Evolutionary conservation across 352 stramenopile genomes (phyloP).

Genomic region (Vaucheria bursata): DNA sequence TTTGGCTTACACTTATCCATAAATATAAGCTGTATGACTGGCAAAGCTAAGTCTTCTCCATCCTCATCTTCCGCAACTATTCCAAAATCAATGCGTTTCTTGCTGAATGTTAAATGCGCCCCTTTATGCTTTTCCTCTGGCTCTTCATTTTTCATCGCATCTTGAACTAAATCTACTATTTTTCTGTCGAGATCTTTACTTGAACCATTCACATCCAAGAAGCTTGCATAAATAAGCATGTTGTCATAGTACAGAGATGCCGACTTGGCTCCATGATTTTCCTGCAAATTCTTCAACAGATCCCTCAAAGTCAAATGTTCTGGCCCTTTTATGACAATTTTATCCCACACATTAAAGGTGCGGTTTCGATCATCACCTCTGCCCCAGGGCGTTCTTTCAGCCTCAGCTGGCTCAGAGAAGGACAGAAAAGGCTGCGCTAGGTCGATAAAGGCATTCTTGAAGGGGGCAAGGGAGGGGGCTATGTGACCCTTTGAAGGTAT

Average conservation of each 20-base stretch:
- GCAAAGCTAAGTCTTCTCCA: slow-evolving; percentile 30
- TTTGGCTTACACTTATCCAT: too few species aligned
- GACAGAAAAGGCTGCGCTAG: slow-evolving; percentile 94
- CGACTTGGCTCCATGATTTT: slow-evolving; percentile 16
- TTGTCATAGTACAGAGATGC: slow-evolving; percentile 1
- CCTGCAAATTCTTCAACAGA: slow-evolving; percentile 65
- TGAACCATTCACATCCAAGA: slow-evolving; percentile 29
- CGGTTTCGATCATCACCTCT: slow-evolving; percentile 48
- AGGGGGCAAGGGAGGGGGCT: slow-evolving; percentile 69
- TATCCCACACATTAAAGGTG: slow-evolving; percentile 96
- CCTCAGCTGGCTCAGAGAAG: slow-evolving; percentile 91
- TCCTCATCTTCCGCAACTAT: slow-evolving; percentile 37
- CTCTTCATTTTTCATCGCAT: slow-evolving; percentile 24
- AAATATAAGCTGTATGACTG: not conserved
- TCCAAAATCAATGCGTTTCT: slow-evolving; percentile 18
- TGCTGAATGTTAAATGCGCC: not conserved
- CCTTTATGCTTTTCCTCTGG: not conserved
- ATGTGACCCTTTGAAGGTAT: not conserved
- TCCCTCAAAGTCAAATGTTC: slow-evolving; percentile 90
- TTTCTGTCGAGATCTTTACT: slow-evolving; percentile 17
- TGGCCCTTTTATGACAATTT: slow-evolving; percentile 77
- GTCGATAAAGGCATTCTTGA: slow-evolving; percentile 98
- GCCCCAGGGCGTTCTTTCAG: slow-evolving; percentile 57
- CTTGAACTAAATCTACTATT: slow-evolving; percentile 21
- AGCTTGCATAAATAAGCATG: slow-evolving; percentile 39